Evolutionary conservation across 1,284 basidiomycete species (phyloP).

Genomic region (Porogramme epimiltina): DNA sequence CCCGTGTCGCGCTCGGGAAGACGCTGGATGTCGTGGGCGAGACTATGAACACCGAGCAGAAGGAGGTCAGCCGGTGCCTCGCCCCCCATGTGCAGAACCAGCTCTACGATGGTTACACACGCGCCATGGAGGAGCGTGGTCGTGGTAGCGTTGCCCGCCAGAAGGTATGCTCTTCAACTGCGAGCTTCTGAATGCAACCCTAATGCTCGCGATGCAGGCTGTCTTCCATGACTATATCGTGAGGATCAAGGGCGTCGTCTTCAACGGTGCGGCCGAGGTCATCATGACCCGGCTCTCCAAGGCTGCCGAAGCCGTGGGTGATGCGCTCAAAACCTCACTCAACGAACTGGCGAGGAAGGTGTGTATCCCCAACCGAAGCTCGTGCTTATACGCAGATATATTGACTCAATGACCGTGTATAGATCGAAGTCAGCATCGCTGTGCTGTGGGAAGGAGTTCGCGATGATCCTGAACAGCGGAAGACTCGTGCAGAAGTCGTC

Average conservation of each 20-base stretch:
- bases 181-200: neutral
- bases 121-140: conserved; percentile 55
- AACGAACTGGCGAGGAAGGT: conserved; percentile 57
- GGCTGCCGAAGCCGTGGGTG: conserved; percentile 52
- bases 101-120: conserved; percentile 51
- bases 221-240: conserved; percentile 48
- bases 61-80: conserved; percentile 59
- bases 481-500: conserved; percentile 42
- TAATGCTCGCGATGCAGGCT: conserved; percentile 32
- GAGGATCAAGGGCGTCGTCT: conserved; percentile 49
- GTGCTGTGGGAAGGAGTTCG: conserved; percentile 59
- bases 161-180: conserved; percentile 42
- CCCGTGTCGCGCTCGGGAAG: conserved; percentile 48
- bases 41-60: conserved; percentile 54
- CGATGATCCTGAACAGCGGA: conserved; percentile 48
- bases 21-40: conserved; percentile 50
- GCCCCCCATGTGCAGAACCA: conserved; percentile 57
- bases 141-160: conserved; percentile 59
- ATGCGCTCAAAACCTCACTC: conserved; percentile 47
- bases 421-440: conserved; percentile 61
- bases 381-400: neutral
- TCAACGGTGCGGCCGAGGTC: conserved; percentile 52
- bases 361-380: too few relatives aligned
- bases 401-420: neutral
- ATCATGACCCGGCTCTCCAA: conserved; percentile 47